Conservation (phyloP, 2,329 filamentous ascomycete genomes). For the Didymella exigua region DNA sequence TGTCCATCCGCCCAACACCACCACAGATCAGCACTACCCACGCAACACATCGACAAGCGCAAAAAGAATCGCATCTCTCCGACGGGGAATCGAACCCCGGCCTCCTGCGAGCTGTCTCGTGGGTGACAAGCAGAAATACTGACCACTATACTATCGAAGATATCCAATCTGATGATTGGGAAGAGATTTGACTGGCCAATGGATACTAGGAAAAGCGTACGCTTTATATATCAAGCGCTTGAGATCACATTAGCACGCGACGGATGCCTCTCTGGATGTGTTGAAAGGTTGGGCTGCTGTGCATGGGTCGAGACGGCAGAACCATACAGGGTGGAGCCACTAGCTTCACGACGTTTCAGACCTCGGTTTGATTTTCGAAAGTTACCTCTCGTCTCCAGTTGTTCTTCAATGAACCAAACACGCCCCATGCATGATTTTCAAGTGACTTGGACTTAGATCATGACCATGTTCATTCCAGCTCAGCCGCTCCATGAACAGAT, state of each 20-base stretch:
- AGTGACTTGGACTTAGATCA: not conserved
- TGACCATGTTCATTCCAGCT: not conserved
- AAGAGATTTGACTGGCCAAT: slow-evolving; percentile 8
- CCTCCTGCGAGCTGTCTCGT: slow-evolving; percentile 15
- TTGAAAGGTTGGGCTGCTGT: not conserved
- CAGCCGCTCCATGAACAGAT: not conserved
- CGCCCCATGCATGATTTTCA: too few species aligned
- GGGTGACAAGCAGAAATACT: slow-evolving; percentile 16
- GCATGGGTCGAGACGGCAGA: not conserved
- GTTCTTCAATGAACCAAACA: too few species aligned
- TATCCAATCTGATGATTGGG: slow-evolving; percentile 6
- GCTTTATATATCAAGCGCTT: not conserved
- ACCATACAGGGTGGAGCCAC: not conserved
- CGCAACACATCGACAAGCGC: not conserved
- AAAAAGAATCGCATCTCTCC: slow-evolving; percentile 13
- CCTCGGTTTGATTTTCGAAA: not conserved
- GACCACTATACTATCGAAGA: slow-evolving; percentile 21
- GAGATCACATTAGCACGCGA: not conserved
- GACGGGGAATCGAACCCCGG: slow-evolving; percentile 20
- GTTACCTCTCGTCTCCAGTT: not conserved
- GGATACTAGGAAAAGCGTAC: fast-evolving
- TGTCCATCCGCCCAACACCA: not conserved
- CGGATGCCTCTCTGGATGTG: not conserved
- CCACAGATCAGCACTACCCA: not conserved
- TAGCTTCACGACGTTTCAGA: not conserved